Conservation (phyloP, 257 asterid genomes). For the Solanum gandarillasii region DNA sequence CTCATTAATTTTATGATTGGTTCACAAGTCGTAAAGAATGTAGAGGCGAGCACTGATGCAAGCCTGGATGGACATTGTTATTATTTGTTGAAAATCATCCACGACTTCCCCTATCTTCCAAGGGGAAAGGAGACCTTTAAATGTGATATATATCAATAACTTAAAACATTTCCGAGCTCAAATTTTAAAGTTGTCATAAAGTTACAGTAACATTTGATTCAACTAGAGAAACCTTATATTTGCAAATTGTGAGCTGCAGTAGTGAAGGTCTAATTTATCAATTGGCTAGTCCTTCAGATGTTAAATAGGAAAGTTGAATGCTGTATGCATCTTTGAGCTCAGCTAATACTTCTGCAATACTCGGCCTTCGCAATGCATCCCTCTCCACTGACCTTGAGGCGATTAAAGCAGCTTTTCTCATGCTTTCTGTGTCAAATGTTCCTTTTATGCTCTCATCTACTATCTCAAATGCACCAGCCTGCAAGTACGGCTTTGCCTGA, state of each 20-base stretch:
- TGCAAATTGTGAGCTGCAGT: background rate
- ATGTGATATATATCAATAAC: background rate
- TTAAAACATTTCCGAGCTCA: background rate
- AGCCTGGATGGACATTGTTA: constrained; percentile 5
- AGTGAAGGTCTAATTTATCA: constrained; percentile 1
- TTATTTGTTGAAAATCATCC: background rate
- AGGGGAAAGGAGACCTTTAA: background rate
- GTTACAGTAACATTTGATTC: background rate
- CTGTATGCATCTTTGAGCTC: constrained; percentile 77
- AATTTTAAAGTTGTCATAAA: background rate
- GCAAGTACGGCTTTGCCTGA: constrained; percentile 97
- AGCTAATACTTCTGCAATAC: constrained; percentile 51
- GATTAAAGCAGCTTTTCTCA: constrained; percentile 65
- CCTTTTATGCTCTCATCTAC: constrained; percentile 80
- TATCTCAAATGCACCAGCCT: constrained; percentile 88
- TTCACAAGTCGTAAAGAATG: background rate
- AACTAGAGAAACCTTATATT: background rate
- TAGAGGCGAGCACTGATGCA: background rate
- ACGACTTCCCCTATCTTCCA: background rate
- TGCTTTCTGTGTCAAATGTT: constrained; percentile 68
- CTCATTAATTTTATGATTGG: background rate
- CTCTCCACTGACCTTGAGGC: constrained; percentile 88
- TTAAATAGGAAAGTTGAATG: constrained; percentile 68
- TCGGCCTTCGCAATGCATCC: constrained; percentile 75
- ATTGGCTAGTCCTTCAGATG: constrained; percentile 40